Conservation (phyloP, 2,329 filamentous ascomycete genomes). For the Hypoxylon sp. region DNA sequence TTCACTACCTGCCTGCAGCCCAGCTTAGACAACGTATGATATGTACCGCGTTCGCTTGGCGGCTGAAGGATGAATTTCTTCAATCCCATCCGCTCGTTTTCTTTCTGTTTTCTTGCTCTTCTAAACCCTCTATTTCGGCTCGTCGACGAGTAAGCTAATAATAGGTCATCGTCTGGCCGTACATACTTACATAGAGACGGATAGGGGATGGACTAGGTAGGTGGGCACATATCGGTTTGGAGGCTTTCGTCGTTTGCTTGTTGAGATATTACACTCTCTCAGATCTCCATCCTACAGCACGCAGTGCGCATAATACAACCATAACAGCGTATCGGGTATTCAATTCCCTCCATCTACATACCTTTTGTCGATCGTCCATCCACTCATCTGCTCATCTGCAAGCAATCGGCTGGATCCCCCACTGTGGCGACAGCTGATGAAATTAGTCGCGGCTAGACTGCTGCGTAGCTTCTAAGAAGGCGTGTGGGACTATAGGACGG, state of each 20-base stretch:
- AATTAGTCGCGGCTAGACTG: conserved; percentile 8
- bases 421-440: conserved; percentile 25
- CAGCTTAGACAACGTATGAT: background rate
- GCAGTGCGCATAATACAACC: conserved; percentile 6
- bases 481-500: background rate
- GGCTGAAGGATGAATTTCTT: conserved; percentile 20
- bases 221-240: background rate
- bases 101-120: background rate
- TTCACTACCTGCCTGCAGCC: background rate
- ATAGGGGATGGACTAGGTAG: background rate
- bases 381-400: conserved; percentile 3
- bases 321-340: background rate
- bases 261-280: conserved; percentile 1
- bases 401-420: conserved; percentile 18
- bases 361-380: background rate
- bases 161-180: conserved; percentile 3
- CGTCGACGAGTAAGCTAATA: background rate
- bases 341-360: background rate
- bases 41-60: conserved; percentile 18
- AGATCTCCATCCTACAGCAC: conserved; percentile 5
- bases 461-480: conserved; percentile 14
- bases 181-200: background rate
- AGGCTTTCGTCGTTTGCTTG: conserved; percentile 5
- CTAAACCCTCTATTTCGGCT: background rate
- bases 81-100: conserved; percentile 2